Evolutionary conservation across 805 yeast genomes (phyloP).

Genomic region (Zygosaccharomyces gambellarensis): DNA sequence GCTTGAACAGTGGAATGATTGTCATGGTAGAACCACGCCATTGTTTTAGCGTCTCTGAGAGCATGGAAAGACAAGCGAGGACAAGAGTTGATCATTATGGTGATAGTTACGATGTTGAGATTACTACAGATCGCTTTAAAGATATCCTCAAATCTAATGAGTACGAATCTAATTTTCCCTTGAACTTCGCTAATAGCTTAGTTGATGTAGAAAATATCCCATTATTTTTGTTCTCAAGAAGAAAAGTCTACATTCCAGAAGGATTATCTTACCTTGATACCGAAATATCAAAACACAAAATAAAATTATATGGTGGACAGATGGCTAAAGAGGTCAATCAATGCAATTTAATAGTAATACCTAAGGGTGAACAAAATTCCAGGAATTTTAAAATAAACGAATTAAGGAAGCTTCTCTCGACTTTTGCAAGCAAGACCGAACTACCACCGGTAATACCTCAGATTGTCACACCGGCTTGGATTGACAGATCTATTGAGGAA

Average conservation of each 20-base stretch:
- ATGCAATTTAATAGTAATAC: slow-evolving; percentile 41
- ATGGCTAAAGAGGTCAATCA: slow-evolving; percentile 26
- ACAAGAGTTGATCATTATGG: slow-evolving; percentile 54
- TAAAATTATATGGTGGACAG: slow-evolving; percentile 45
- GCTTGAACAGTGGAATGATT: slow-evolving; percentile 34
- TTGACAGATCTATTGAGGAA: slow-evolving; percentile 33
- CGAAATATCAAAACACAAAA: slow-evolving; percentile 10
- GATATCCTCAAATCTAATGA: slow-evolving; percentile 13
- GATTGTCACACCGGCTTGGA: slow-evolving; percentile 39
- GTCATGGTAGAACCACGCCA: slow-evolving; percentile 60
- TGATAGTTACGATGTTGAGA: slow-evolving; percentile 45
- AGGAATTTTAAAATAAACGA: neutral
- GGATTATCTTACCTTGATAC: neutral
- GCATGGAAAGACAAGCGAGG: slow-evolving; percentile 23
- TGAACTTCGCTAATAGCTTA: slow-evolving; percentile 5
- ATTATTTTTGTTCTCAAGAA: slow-evolving; percentile 35
- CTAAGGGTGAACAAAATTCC: slow-evolving; percentile 10
- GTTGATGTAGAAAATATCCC: slow-evolving; percentile 15
- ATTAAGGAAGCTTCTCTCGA: slow-evolving; percentile 3
- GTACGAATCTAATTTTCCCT: neutral
- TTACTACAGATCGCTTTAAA: slow-evolving; percentile 15
- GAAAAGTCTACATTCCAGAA: slow-evolving; percentile 34
- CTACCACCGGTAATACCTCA: slow-evolving; percentile 25
- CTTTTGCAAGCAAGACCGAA: slow-evolving; percentile 3
- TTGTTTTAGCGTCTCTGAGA: slow-evolving; percentile 41